Percentiles rank a stretch among this genome's conserved stretches.
Conservation (phyloP, 2,329 filamentous ascomycete genomes). For the Ceratocystis albifundus region DNA sequence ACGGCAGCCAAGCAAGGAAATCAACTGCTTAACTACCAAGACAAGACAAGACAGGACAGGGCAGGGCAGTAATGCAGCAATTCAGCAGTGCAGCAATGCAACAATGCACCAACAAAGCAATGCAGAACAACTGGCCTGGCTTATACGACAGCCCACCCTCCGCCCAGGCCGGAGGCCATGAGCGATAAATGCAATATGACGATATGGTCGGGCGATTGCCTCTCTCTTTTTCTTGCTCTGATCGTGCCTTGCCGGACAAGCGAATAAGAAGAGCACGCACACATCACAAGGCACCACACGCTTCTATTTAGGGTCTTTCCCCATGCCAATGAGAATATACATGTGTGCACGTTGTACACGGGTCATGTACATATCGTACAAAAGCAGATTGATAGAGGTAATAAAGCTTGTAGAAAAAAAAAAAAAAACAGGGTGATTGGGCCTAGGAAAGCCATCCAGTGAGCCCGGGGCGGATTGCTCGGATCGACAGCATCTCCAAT, state of each 20-base stretch:
- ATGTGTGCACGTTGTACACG: no score
- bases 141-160: not conserved
- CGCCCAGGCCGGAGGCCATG: not conserved
- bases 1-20: not conserved
- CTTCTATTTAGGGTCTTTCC: no score
- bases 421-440: not conserved
- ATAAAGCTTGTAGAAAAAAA: not conserved
- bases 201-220: not conserved
- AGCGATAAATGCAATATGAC: slow-evolving; percentile 7
- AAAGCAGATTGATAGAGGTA: not conserved
- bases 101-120: no score
- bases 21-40: not conserved
- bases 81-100: not conserved
- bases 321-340: no score
- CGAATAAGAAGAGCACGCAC: not conserved
- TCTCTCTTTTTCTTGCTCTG: not conserved
- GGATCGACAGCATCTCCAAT: not conserved
- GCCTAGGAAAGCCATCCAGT: not conserved
- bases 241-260: not conserved
- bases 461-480: not conserved
- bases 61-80: not conserved
- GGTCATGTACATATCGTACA: no score
- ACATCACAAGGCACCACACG: not conserved
- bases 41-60: not conserved
- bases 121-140: no score